phyloP scores from a whole-genome alignment of 257 asterid species.

The Osmanthus fragrans region DNA sequence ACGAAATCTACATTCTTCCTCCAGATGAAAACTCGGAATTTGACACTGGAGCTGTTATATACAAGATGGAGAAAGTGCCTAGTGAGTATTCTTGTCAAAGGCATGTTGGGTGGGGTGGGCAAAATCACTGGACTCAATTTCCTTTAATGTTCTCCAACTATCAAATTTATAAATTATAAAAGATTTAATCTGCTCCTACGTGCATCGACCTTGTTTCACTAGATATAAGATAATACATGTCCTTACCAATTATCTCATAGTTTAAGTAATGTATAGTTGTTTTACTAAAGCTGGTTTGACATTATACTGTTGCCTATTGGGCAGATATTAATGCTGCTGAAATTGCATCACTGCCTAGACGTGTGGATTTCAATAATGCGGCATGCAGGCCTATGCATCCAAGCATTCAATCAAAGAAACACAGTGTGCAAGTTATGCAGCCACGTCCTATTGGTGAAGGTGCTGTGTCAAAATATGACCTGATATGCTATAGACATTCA shows the following conservation, averaged over 20 bases:
- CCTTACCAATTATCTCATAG: background rate
- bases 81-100: slow-evolving; percentile 16
- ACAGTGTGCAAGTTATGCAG: slow-evolving; percentile 9
- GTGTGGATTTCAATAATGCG: slow-evolving; percentile 1
- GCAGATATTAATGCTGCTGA: slow-evolving; percentile 29
- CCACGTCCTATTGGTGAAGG: slow-evolving; percentile 36
- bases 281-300: background rate
- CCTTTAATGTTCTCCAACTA: background rate
- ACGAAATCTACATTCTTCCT: slow-evolving; percentile 52
- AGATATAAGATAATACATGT: background rate
- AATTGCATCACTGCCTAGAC: slow-evolving; percentile 21
- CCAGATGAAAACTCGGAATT: slow-evolving; percentile 32
- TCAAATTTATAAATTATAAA: background rate
- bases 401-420: background rate
- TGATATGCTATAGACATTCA: slow-evolving; percentile 35
- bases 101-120: slow-evolving; percentile 30
- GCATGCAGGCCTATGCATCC: background rate
- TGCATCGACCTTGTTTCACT: no score
- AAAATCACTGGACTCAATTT: background rate
- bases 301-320: slow-evolving; percentile 18
- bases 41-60: slow-evolving; percentile 34
- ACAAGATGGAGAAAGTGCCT: slow-evolving; percentile 30
- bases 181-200: background rate
- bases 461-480: slow-evolving; percentile 40
- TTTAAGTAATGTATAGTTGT: background rate